These are phyloP conservation scores for Passalora sequoiae DNA, from an alignment of 2,329 filamentous ascomycete species.

Conservation along the genomic window DNA sequence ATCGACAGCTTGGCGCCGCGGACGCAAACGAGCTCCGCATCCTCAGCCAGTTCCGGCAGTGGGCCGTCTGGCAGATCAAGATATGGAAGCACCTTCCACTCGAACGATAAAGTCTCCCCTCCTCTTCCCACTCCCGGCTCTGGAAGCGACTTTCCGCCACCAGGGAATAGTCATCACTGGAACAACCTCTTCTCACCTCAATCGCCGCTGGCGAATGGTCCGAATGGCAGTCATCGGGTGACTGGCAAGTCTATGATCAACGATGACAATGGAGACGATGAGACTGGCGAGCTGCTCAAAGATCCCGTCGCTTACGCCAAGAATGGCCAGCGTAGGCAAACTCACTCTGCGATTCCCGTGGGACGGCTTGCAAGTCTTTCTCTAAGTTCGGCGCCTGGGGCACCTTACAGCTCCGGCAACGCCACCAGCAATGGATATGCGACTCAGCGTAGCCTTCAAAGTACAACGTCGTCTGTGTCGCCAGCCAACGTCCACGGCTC, in stretches of 20 bases:
- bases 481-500: constrained; percentile 33
- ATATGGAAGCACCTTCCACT: constrained; percentile 59
- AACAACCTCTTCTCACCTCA: constrained; percentile 66
- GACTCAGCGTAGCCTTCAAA: constrained; percentile 46
- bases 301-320: constrained; percentile 70
- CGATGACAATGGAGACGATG: constrained; percentile 64
- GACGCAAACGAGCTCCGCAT: constrained; percentile 42
- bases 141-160: constrained; percentile 54
- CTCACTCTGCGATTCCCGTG: constrained; percentile 68
- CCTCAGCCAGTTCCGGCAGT: constrained; percentile 44
- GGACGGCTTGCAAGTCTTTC: constrained; percentile 65
- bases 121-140: constrained; percentile 46
- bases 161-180: constrained; percentile 51
- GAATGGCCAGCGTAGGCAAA: constrained; percentile 61
- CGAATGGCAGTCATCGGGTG: constrained; percentile 56
- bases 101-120: constrained; percentile 58
- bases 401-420: constrained; percentile 18
- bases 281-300: constrained; percentile 66
- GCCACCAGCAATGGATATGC: constrained; percentile 50
- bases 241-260: constrained; percentile 69
- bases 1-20: constrained; percentile 45
- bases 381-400: constrained; percentile 56
- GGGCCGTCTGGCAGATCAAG: constrained; percentile 39
- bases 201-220: constrained; percentile 65
- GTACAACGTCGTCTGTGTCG: constrained; percentile 38